These are phyloP conservation scores for Trypanosoma congolense DNA, from an alignment of 208 protist species.

Conservation along the genomic window DNA sequence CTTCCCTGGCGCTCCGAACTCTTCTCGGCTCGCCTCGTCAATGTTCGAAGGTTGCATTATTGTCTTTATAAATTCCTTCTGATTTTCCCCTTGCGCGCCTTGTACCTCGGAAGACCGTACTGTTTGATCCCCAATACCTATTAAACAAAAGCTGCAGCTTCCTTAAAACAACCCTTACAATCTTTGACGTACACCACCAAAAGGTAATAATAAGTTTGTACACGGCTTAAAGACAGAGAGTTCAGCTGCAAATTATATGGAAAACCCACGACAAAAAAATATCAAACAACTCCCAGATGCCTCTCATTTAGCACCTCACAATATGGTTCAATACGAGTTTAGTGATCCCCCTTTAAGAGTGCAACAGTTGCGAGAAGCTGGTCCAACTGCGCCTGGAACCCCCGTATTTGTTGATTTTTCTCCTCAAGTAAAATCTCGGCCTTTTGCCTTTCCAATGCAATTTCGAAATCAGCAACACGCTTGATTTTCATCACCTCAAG, in stretches of 20 bases:
- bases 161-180: too few species aligned
- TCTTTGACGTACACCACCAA: too few species aligned
- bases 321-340: constrained; percentile 4
- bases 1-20: constrained; percentile 58
- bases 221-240: too few species aligned
- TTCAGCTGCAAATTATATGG: not conserved
- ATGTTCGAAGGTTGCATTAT: too few species aligned
- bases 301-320: not conserved
- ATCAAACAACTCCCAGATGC: not conserved
- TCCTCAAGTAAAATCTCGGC: constrained; percentile 56
- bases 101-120: too few species aligned
- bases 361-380: constrained; percentile 41
- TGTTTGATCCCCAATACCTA: too few species aligned
- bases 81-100: not conserved
- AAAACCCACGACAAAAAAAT: not conserved
- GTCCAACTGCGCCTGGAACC: constrained; percentile 68
- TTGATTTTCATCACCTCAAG: constrained; percentile 52
- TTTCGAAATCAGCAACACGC: constrained; percentile 65
- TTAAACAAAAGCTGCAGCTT: too few species aligned
- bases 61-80: not conserved
- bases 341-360: constrained; percentile 8
- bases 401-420: constrained; percentile 82
- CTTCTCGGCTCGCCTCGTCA: constrained; percentile 30
- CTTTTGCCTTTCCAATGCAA: constrained; percentile 46
- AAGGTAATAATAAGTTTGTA: too few species aligned